phyloP scores from a whole-genome alignment of 148 eudicot species.

The Beta vulgaris region DNA sequence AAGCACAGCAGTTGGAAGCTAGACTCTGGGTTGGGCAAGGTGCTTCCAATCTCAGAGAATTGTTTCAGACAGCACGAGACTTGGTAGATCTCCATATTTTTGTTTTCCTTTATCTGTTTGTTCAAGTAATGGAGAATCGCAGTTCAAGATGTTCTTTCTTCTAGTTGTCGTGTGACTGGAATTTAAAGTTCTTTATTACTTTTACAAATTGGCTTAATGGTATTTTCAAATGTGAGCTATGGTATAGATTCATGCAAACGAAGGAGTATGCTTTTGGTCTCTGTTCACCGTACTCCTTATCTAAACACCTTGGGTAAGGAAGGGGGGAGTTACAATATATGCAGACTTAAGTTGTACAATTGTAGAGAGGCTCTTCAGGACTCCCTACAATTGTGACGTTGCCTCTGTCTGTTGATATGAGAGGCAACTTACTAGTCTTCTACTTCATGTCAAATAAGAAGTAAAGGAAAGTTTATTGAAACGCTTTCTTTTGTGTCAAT shows the following conservation, averaged over 20 bases:
- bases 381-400: not conserved
- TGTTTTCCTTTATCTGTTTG: constrained; percentile 5
- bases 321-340: no score
- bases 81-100: constrained; percentile 49
- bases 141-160: not conserved
- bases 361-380: not conserved
- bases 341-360: not conserved
- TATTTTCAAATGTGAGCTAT: not conserved
- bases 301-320: not conserved
- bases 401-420: not conserved
- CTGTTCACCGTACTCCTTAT: not conserved
- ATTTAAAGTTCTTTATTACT: not conserved
- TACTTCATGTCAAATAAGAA: not conserved
- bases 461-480: not conserved
- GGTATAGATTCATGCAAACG: not conserved
- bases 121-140: not conserved
- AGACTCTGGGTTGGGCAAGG: constrained; percentile 93
- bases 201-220: not conserved
- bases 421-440: not conserved
- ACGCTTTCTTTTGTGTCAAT: not conserved
- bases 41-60: constrained; percentile 90
- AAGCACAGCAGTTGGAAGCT: constrained; percentile 88
- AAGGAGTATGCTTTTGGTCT: not conserved
- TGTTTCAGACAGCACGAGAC: constrained; percentile 93
- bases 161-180: not conserved